phyloP scores from a whole-genome alignment of 345 rosid genomes.

The Bretschneidera sinensis region DNA sequence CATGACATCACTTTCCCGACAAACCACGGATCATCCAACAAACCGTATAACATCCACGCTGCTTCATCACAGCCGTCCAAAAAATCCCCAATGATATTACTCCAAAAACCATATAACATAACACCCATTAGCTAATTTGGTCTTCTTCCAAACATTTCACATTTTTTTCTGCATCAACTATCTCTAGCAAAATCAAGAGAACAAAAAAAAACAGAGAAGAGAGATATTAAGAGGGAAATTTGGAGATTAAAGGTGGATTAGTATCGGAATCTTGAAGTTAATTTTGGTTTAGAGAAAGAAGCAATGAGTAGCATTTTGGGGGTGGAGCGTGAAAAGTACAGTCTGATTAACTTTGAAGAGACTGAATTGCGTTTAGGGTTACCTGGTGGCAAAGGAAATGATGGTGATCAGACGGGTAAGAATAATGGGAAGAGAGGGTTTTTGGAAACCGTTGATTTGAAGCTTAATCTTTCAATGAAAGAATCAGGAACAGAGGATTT shows the following conservation, averaged over 20 bases:
- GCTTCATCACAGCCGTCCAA: constrained; percentile 38
- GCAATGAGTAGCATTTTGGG: constrained; percentile 17
- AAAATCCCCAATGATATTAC: constrained; percentile 2
- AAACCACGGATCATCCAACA: constrained; percentile 32
- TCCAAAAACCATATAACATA: constrained; percentile 23
- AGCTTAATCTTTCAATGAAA: constrained; percentile 56
- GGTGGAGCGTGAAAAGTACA: constrained; percentile 16
- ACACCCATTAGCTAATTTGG: constrained; percentile 23
- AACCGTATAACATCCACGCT: constrained; percentile 44
- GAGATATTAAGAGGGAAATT: neutral
- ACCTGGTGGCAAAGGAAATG: constrained; percentile 40
- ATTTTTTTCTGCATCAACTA: constrained; percentile 2
- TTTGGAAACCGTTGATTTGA: constrained; percentile 58
- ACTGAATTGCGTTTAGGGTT: constrained; percentile 82
- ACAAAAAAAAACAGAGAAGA: constrained; percentile 4
- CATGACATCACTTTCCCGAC: constrained; percentile 60
- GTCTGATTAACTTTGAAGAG: constrained; percentile 74
- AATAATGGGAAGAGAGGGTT: constrained; percentile 63
- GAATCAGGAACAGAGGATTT: constrained; percentile 19
- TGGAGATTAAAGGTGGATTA: neutral
- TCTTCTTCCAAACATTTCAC: constrained; percentile 19
- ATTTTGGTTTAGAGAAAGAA: no score
- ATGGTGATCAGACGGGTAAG: constrained; percentile 19
- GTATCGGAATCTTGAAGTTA: neutral
- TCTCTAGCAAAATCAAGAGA: neutral